A percentile compares a stretch with the other conserved stretches of the same genome.
phyloP scores from a whole-genome alignment of 306 rosid species.

The Myrica gale region DNA sequence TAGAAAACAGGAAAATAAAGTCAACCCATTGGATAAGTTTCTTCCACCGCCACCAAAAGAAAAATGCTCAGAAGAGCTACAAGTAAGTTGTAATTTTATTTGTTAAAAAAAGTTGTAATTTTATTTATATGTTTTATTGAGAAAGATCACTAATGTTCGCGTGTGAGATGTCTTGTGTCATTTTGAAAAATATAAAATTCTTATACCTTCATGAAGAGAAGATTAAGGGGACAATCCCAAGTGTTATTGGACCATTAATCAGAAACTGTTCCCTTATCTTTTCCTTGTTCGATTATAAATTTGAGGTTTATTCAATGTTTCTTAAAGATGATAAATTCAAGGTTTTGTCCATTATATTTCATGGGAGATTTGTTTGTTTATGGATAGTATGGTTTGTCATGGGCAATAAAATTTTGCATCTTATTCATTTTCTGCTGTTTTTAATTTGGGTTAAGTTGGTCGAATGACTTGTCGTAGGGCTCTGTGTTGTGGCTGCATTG shows the following conservation, averaged over 20 bases:
- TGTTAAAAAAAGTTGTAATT: constrained; percentile 42
- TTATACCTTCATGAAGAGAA: neutral
- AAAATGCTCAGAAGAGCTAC: constrained; percentile 81
- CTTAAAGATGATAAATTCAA: neutral
- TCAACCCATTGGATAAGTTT: constrained; percentile 60
- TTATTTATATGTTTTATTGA: neutral
- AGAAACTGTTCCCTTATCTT: neutral
- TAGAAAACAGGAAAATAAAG: constrained; percentile 47
- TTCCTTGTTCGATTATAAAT: neutral
- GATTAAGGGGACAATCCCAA: neutral
- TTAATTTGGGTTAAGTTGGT: neutral
- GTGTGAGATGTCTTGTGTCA: neutral
- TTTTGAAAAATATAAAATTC: neutral
- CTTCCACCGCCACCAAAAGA: constrained; percentile 73
- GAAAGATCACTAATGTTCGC: neutral
- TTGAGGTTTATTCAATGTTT: neutral
- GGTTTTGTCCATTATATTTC: neutral
- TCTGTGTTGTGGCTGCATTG: neutral
- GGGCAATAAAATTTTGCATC: neutral
- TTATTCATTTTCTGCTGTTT: neutral
- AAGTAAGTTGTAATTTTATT: constrained; percentile 45
- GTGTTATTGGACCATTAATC: neutral
- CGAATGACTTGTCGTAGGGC: neutral
- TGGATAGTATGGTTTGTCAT: neutral
- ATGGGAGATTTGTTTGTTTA: neutral